A percentile compares a stretch with the other conserved stretches of the same genome.
Evolutionary conservation across 305 asterid genomes (phyloP).

Genomic region (Nicotiana rustica): DNA sequence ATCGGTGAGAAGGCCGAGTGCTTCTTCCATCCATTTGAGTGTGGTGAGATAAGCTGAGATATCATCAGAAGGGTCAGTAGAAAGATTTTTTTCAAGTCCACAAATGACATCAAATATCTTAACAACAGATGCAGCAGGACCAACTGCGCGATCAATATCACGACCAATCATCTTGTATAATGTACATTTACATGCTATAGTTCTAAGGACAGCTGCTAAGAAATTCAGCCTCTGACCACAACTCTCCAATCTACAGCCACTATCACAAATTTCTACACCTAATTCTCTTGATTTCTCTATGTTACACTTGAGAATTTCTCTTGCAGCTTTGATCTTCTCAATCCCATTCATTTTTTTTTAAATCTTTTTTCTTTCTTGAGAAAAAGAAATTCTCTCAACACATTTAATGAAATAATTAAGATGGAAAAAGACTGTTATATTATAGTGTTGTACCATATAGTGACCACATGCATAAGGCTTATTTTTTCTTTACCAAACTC

Average conservation of each 20-base stretch:
- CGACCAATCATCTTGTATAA: constrained; percentile 55
- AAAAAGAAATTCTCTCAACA: not conserved
- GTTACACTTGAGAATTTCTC: constrained; percentile 60
- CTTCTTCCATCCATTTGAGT: constrained; percentile 62
- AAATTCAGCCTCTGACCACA: constrained; percentile 43
- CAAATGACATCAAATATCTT: constrained; percentile 59
- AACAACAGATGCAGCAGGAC: constrained; percentile 64
- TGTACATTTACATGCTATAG: constrained; percentile 55
- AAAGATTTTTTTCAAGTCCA: constrained; percentile 55
- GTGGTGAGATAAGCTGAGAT: constrained; percentile 45
- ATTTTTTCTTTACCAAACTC: constrained; percentile 61
- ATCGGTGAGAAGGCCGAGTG: constrained; percentile 66
- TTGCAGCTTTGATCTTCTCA: constrained; percentile 54
- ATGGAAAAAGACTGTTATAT: not conserved
- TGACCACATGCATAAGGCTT: not conserved
- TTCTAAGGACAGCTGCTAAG: constrained; percentile 44
- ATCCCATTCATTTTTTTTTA: constrained; percentile 36
- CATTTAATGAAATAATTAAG: not conserved
- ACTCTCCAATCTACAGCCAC: constrained; percentile 49
- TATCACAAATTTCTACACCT: constrained; percentile 47
- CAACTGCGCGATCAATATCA: constrained; percentile 58
- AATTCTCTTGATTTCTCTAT: constrained; percentile 65
- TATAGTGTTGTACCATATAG: not conserved
- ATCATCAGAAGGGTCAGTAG: constrained; percentile 39
- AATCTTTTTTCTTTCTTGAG: not conserved